Conservation (phyloP, 805 yeast genomes). For the Monosporozyma aerobia region DNA sequence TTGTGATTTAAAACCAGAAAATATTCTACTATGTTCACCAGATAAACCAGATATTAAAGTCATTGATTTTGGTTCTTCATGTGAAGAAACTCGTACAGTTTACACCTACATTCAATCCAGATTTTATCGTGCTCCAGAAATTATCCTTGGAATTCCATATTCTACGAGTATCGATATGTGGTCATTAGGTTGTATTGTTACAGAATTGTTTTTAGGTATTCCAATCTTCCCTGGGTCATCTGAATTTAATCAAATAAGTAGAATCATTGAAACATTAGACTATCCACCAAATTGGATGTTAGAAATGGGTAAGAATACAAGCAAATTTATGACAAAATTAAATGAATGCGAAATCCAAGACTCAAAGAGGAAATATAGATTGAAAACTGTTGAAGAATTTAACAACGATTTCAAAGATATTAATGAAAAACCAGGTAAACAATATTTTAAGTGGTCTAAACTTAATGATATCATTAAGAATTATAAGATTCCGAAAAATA, state of each 20-base stretch:
- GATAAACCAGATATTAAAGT: slow-evolving; percentile 74
- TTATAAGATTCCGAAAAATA: slow-evolving; percentile 62
- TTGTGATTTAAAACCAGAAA: slow-evolving; percentile 96
- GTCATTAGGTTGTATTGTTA: slow-evolving; percentile 91
- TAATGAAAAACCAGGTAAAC: slow-evolving; percentile 70
- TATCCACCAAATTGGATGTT: slow-evolving; percentile 93
- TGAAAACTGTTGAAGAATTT: slow-evolving; percentile 45
- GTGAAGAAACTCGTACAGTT: slow-evolving; percentile 81
- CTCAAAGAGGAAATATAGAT: slow-evolving; percentile 19
- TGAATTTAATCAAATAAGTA: slow-evolving; percentile 79
- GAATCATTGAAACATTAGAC: slow-evolving; percentile 77
- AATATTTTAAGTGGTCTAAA: slow-evolving; percentile 61
- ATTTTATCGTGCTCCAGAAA: slow-evolving; percentile 92
- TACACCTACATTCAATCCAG: slow-evolving; percentile 90
- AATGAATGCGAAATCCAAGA: slow-evolving; percentile 3
- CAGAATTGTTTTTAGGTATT: slow-evolving; percentile 81
- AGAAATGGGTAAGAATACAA: slow-evolving; percentile 83
- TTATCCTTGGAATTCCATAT: slow-evolving; percentile 82
- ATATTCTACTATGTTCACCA: slow-evolving; percentile 68
- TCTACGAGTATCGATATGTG: slow-evolving; percentile 93
- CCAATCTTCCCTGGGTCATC: slow-evolving; percentile 94
- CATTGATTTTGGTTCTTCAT: slow-evolving; percentile 93
- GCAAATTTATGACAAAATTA: slow-evolving; percentile 40
- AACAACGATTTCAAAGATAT: slow-evolving; percentile 22
- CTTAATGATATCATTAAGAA: slow-evolving; percentile 67